Conservation (phyloP, 345 rosid species). For the Lumnitzera littorea region DNA sequence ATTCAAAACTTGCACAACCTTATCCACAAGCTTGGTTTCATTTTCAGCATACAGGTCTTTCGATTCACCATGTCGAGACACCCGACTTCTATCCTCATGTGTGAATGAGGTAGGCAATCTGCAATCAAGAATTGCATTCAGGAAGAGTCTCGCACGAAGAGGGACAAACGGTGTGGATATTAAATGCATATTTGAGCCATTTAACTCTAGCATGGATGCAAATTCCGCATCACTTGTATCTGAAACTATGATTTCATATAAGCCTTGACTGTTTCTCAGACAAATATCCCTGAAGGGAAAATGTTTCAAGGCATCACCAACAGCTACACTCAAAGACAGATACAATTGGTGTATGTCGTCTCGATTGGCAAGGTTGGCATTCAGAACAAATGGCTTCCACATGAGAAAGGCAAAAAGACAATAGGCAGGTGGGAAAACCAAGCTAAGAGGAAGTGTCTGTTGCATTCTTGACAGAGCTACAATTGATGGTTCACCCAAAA, state of each 20-base stretch:
- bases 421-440: slow-evolving; percentile 93
- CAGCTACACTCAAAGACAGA: slow-evolving; percentile 69
- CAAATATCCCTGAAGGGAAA: slow-evolving; percentile 88
- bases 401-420: slow-evolving; percentile 69
- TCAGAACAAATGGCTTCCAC: slow-evolving; percentile 70
- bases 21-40: slow-evolving; percentile 70
- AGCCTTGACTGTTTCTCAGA: slow-evolving; percentile 69
- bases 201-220: slow-evolving; percentile 58
- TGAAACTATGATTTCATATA: slow-evolving; percentile 77
- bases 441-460: slow-evolving; percentile 68
- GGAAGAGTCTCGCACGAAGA: slow-evolving; percentile 86
- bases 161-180: slow-evolving; percentile 76
- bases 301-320: slow-evolving; percentile 74
- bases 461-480: slow-evolving; percentile 96
- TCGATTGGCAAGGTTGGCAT: slow-evolving; percentile 38
- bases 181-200: slow-evolving; percentile 60
- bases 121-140: slow-evolving; percentile 81
- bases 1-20: slow-evolving; percentile 70
- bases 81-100: slow-evolving; percentile 44
- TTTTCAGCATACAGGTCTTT: slow-evolving; percentile 44
- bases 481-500: slow-evolving; percentile 79
- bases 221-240: slow-evolving; percentile 87
- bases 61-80: slow-evolving; percentile 41
- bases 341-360: slow-evolving; percentile 79
- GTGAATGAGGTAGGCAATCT: slow-evolving; percentile 44